Evolutionary conservation across 371 early-diverging fungal genomes (phyloP).

Genomic region (Enteropsectra breve): DNA sequence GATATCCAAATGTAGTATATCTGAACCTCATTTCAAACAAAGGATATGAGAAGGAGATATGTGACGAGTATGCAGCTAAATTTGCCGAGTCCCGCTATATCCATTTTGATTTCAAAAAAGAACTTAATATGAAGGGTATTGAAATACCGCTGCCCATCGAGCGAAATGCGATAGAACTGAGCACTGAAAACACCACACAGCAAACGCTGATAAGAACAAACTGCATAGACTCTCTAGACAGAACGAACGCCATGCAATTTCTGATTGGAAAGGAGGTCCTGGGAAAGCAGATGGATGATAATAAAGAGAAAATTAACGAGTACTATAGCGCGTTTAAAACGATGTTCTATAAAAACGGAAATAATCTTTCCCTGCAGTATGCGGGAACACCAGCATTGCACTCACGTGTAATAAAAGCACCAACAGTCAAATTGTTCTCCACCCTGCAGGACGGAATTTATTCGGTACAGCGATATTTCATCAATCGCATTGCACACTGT

Average conservation of each 20-base stretch:
- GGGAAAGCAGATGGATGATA: conserved; percentile 64
- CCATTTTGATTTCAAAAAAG: conserved; percentile 54
- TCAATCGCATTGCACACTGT: conserved; percentile 55
- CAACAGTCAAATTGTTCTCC: conserved; percentile 65
- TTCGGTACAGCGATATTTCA: conserved; percentile 56
- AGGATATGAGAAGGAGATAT: conserved; percentile 50
- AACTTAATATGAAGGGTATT: conserved; percentile 58
- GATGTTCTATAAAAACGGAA: conserved; percentile 96
- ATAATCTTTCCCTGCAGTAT: conserved; percentile 79
- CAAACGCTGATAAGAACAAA: conserved; percentile 80
- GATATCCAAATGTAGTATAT: conserved; percentile 32
- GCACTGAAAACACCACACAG: conserved; percentile 62
- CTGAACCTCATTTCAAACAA: conserved; percentile 47
- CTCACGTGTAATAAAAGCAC: conserved; percentile 84
- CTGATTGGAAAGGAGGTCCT: conserved; percentile 73
- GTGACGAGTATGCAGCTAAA: background rate
- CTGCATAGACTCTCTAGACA: conserved; percentile 97
- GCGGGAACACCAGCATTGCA: conserved; percentile 93
- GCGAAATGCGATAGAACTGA: conserved; percentile 63
- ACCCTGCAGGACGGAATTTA: conserved; percentile 42
- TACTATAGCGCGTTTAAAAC: conserved; percentile 64
- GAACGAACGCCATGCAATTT: conserved; percentile 93
- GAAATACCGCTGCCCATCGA: conserved; percentile 34
- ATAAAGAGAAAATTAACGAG: conserved; percentile 8
- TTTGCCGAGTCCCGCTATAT: conserved; percentile 23